Base-by-base conservation (phyloP, 1,139 yeast species). In the Suhomyces yuchorum region DNA sequence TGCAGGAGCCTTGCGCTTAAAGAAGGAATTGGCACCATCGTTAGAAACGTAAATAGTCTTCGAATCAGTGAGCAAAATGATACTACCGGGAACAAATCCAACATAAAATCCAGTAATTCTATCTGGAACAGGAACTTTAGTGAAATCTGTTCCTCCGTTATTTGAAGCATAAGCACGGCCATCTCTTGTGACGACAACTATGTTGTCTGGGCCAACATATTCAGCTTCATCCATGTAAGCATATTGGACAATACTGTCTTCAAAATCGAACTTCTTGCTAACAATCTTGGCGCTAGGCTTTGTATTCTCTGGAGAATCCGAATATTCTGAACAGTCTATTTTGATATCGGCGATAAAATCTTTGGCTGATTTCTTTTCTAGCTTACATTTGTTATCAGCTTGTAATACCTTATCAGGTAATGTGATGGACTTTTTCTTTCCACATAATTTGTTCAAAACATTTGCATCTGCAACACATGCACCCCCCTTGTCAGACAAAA, bases 111-210 rank as follows among this genome's bases (percentile, higher is more conserved):
- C 81, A 4, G 75, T 54, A 38, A 89, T 74, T 19, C 77, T 71
- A 18, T 78, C 84, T 35, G 70, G 68, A 4, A 78, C 61, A 1
- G 71, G 77, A 19, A 80, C 73, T 51, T 70, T 69, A 14, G 72
- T 71, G 70, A 92, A 85, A 1, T 67, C 65, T 3, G 71, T 62
- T 18, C 98, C 98, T 41, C 95, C 96, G 66, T 91, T 84, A 59
- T 83, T 87, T 1, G 97, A 87, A 12, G 89, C 76, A 56, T 68
- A 85, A 1, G 84, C 74, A 8, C 72, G 67, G 34, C 80, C 75
- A 32, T 72, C 67, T 22, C 68, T 64, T 0, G 93, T 86, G 46
- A 78, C 74, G 12, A 87, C 67, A 18, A 93, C 59, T n/a, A 93
- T 66, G 9, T 96, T 87, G 61, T 92, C 96, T 50, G 86, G 90